Base-by-base conservation (phyloP, 2,329 filamentous ascomycete species). In the Lizonia empirigonia region DNA sequence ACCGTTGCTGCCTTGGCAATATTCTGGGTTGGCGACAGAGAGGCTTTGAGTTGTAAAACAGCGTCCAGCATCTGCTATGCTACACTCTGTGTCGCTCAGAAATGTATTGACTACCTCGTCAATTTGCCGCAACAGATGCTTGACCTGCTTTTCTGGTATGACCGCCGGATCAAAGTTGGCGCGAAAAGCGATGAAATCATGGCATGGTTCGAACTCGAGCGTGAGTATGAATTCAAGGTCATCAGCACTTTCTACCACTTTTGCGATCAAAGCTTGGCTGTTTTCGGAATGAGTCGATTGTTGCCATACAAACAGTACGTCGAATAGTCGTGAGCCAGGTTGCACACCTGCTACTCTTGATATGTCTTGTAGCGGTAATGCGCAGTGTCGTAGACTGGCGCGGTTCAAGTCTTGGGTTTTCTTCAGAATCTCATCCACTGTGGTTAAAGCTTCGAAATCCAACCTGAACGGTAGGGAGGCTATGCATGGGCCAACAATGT, bases 231-330 rank as follows among this genome's bases (percentile, higher is more conserved):
- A 91, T 66, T 96, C 91, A 6, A 94, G 76, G 18, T 83, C 82
- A 66, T 97, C 92, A 5, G 80, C 71, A 44, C 88, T 85, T 20
- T 81, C 79, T 0, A 83, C 68, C 46, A 91, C 78, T 8, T 64
- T 70, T 0, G 93, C 76, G 56, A 63, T 60, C 62, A 75, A 65
- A 3, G 65, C 56, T 15, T 54, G 36, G 10, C 42, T 37, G n/a
- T 66, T 58, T 2, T 58, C 55, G 13, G 71, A 69, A 1, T 71
- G 57, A 15, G 88, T 76, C 0, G 86, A 88, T 65, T 96, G 87
- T 62, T 97, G 92, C 79, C 92, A 97, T 0, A 92, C 86, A 62
- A 96, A 87, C 0, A 96, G 76, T 0, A 86, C 81, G 59, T 96
- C 89, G 60, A 93, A 96, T 0, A 96, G 72, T 1, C 74, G 73